Percentiles rank a stretch among this genome's conserved stretches.
phyloP scores from a whole-genome alignment of 2,329 filamentous ascomycete species.

The Trichoderma hamatum region DNA sequence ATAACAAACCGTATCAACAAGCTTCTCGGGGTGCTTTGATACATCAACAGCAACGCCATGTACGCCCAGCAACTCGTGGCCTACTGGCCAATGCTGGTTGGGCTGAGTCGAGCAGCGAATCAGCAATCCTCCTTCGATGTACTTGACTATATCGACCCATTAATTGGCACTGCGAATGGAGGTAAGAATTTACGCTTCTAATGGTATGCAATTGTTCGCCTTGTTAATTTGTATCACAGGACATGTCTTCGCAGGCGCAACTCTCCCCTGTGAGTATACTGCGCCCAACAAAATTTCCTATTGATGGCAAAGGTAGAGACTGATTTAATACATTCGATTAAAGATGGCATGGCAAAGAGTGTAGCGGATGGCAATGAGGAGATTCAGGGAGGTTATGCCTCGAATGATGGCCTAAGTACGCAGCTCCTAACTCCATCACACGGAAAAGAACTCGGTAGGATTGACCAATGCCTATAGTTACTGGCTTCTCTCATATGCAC shows the following conservation, averaged over 20 bases:
- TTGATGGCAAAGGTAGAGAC: background rate
- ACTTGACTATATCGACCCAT: slow-evolving; percentile 53
- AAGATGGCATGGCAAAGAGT: slow-evolving; percentile 38
- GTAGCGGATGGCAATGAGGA: slow-evolving; percentile 33
- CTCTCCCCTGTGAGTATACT: slow-evolving; percentile 43
- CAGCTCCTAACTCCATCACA: too few species aligned
- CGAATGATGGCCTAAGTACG: slow-evolving; percentile 41
- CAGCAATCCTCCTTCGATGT: slow-evolving; percentile 24
- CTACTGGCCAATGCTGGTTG: slow-evolving; percentile 14
- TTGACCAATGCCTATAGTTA: slow-evolving; percentile 36
- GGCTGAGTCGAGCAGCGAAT: slow-evolving; percentile 19
- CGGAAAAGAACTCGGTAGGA: accelerated
- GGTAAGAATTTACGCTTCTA: slow-evolving; percentile 38
- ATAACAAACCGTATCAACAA: background rate
- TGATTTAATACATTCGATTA: background rate
- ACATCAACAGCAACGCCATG: background rate
- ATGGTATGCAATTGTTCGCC: background rate
- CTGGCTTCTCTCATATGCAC: slow-evolving; percentile 58
- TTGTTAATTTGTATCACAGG: slow-evolving; percentile 17
- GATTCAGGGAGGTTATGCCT: slow-evolving; percentile 56
- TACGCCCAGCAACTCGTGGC: slow-evolving; percentile 21
- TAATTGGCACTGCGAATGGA: slow-evolving; percentile 63
- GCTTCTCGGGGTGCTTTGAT: background rate
- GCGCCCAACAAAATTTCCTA: background rate
- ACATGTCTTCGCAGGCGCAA: slow-evolving; percentile 58